Conservation (phyloP, 768 basidiomycete genomes). For the Lactarius vividus region DNA sequence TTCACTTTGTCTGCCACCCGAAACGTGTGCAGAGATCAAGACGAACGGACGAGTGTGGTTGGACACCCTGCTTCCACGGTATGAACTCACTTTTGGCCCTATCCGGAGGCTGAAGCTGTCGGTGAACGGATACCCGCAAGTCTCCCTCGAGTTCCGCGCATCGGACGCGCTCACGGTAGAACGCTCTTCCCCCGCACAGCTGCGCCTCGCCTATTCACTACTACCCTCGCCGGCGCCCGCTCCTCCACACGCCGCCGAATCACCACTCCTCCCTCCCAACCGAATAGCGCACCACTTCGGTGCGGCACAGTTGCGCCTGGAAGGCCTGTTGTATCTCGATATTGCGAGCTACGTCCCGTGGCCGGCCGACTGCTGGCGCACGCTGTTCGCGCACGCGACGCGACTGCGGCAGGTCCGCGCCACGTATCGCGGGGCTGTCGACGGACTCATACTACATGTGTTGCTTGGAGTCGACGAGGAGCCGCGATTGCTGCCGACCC, state of each 20-base stretch:
- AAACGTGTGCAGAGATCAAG: conserved; percentile 7
- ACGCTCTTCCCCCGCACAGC: conserved; percentile 3
- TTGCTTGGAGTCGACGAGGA: background rate
- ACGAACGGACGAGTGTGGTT: background rate
- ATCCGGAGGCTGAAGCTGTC: conserved; percentile 13
- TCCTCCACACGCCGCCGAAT: background rate
- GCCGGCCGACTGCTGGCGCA: background rate
- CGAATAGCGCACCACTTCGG: conserved; percentile 1
- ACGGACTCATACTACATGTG: conserved; percentile 6
- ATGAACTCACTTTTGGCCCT: conserved; percentile 7
- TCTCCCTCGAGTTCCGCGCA: conserved; percentile 8
- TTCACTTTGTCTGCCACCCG: background rate
- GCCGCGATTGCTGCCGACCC: background rate
- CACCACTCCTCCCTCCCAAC: background rate
- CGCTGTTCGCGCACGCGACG: conserved; percentile 7
- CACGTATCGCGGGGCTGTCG: conserved; percentile 11
- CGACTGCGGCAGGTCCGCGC: conserved; percentile 8
- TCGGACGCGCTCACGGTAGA: conserved; percentile 10
- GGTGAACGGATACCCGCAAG: conserved; percentile 1
- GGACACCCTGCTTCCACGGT: background rate
- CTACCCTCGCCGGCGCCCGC: background rate
- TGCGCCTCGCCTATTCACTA: conserved; percentile 4
- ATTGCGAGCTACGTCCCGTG: conserved; percentile 2
- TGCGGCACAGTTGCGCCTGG: background rate
- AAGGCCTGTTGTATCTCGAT: conserved; percentile 7